These are phyloP conservation scores for Phaeoacremonium minimum DNA, from an alignment of 2,329 filamentous ascomycete species.

Conservation along the genomic window DNA sequence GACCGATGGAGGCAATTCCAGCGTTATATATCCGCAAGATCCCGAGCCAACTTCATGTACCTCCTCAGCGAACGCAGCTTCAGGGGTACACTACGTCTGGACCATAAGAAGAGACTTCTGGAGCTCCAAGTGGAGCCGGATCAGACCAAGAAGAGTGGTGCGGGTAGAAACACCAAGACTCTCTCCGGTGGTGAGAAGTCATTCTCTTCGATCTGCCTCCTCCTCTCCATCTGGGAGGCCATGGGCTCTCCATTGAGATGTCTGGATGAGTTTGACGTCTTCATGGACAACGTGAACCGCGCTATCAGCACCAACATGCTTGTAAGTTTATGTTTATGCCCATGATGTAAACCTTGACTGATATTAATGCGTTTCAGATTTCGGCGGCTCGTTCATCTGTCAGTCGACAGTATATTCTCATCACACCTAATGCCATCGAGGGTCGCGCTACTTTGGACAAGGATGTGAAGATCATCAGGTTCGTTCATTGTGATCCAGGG, in stretches of 20 bases:
- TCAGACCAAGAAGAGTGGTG: constrained; percentile 62
- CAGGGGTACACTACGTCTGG: constrained; percentile 72
- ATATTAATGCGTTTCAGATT: constrained; percentile 50
- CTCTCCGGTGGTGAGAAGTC: constrained; percentile 96
- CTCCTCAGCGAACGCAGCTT: constrained; percentile 87
- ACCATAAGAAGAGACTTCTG: constrained; percentile 71
- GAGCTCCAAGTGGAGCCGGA: constrained; percentile 73
- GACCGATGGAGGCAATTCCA: constrained; percentile 79
- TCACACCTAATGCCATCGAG: constrained; percentile 85
- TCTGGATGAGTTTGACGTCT: constrained; percentile 97
- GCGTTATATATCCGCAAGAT: constrained; percentile 77
- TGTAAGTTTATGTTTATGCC: constrained; percentile 42
- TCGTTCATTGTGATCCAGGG: too few species aligned
- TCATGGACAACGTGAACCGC: constrained; percentile 97
- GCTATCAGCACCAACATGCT: constrained; percentile 93
- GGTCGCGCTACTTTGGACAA: constrained; percentile 50
- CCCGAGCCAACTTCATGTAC: constrained; percentile 82
- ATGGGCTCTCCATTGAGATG: constrained; percentile 96
- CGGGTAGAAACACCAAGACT: constrained; percentile 82
- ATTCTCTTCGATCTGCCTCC: constrained; percentile 91
- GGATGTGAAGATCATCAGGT: constrained; percentile 78
- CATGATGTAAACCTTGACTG: not conserved
- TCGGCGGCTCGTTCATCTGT: constrained; percentile 78
- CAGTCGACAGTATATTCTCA: constrained; percentile 92
- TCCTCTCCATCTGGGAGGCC: constrained; percentile 93